phyloP scores from a whole-genome alignment of 169 alveolate genomes.

The Sarcocystis neurona region DNA sequence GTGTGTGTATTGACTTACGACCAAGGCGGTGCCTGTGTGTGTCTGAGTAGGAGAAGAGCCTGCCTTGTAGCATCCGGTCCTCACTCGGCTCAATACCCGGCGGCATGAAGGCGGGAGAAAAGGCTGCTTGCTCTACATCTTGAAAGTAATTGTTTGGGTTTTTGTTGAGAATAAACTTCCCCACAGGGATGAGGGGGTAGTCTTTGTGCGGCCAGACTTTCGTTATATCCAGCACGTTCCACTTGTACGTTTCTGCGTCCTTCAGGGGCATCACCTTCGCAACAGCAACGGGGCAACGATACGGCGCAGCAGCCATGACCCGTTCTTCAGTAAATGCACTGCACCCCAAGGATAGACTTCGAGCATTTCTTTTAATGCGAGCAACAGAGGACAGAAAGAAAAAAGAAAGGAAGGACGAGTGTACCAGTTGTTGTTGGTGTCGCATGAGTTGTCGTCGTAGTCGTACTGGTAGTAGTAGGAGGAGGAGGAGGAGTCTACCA shows the following conservation, averaged over 20 bases:
- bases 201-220: slow-evolving; percentile 86
- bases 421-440: too few relatives aligned
- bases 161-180: slow-evolving; percentile 78
- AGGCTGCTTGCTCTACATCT: slow-evolving; percentile 83
- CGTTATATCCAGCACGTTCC: slow-evolving; percentile 82
- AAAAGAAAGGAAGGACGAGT: neutral
- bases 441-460: too few relatives aligned
- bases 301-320: neutral
- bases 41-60: slow-evolving; percentile 85
- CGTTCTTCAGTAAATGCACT: neutral
- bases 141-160: slow-evolving; percentile 83
- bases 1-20: neutral
- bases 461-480: too few relatives aligned
- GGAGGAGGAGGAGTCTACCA: too few relatives aligned
- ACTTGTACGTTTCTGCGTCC: slow-evolving; percentile 77
- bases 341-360: neutral
- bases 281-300: neutral
- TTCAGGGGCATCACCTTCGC: slow-evolving; percentile 73
- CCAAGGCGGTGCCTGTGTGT: slow-evolving; percentile 84
- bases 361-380: neutral
- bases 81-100: slow-evolving; percentile 87
- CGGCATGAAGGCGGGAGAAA: slow-evolving; percentile 79
- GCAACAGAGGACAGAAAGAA: neutral
- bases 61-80: slow-evolving; percentile 84
- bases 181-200: slow-evolving; percentile 79